Evolutionary conservation across 2,329 filamentous ascomycete species (phyloP).

Genomic region (Ustulina deusta): DNA sequence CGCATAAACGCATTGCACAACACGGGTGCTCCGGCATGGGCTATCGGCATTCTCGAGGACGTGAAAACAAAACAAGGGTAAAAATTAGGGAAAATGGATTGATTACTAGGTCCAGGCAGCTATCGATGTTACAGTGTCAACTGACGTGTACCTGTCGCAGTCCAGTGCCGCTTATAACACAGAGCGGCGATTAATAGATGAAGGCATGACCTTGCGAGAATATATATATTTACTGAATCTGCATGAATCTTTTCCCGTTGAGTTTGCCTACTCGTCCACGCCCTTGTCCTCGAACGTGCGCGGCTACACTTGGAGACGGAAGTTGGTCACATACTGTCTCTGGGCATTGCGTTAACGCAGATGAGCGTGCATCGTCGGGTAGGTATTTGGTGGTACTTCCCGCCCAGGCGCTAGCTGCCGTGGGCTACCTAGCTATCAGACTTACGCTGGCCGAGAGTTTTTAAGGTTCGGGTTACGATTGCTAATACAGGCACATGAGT

Average conservation of each 20-base stretch:
- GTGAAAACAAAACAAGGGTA: constrained; percentile 26
- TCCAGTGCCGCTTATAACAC: constrained; percentile 8
- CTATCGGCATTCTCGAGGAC: constrained; percentile 26
- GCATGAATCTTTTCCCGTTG: background rate
- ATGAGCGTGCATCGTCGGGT: too few species aligned
- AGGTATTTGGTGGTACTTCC: too few species aligned
- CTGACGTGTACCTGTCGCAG: constrained; percentile 5
- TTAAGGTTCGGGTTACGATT: too few species aligned
- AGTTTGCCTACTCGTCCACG: background rate
- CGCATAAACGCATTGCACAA: constrained; percentile 28
- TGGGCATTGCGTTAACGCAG: background rate
- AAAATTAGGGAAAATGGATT: constrained; percentile 21
- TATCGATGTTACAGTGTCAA: constrained; percentile 23
- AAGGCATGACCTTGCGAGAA: constrained; percentile 11
- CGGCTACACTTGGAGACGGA: background rate
- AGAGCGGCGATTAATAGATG: background rate
- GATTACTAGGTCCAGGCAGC: constrained; percentile 20
- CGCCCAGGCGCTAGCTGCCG: too few species aligned
- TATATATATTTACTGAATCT: constrained; percentile 19
- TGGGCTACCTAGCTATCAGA: too few species aligned
- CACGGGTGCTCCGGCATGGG: constrained; percentile 20
- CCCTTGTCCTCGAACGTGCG: background rate
- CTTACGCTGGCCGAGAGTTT: too few species aligned
- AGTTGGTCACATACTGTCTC: background rate
- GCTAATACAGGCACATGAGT: too few species aligned